phyloP scores from a whole-genome alignment of 78 protist genomes.

The Speleostelium caveatum region DNA sequence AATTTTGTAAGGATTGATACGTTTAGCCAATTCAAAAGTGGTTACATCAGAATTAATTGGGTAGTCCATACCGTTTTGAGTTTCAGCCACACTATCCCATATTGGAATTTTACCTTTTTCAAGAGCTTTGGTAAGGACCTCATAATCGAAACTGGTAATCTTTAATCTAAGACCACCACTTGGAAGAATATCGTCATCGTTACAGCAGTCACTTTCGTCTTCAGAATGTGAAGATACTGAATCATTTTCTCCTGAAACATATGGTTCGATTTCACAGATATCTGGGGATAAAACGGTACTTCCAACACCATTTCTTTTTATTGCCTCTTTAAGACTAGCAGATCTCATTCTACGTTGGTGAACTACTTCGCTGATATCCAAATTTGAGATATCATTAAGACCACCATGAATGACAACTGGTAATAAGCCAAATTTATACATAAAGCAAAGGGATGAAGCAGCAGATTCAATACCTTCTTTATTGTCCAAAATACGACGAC shows the following conservation, averaged over 20 bases:
- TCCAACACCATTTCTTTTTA: constrained; percentile 72
- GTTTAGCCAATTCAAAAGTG: constrained; percentile 70
- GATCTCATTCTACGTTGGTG: constrained; percentile 41
- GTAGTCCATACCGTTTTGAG: constrained; percentile 30
- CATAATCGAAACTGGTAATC: constrained; percentile 50
- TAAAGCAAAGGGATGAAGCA: constrained; percentile 38
- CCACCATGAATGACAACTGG: constrained; percentile 75
- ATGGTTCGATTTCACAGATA: constrained; percentile 62
- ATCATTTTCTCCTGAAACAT: background rate
- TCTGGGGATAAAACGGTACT: constrained; percentile 32
- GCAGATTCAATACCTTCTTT: constrained; percentile 55
- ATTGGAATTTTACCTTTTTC: constrained; percentile 71
- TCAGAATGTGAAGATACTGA: background rate
- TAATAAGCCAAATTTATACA: constrained; percentile 55
- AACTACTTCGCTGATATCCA: constrained; percentile 27
- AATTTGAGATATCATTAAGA: constrained; percentile 43
- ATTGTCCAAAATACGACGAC: constrained; percentile 42
- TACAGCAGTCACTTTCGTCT: background rate
- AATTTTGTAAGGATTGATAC: constrained; percentile 59
- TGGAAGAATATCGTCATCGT: constrained; percentile 36
- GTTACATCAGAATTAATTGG: constrained; percentile 68
- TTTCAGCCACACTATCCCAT: constrained; percentile 57
- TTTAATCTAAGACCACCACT: constrained; percentile 49
- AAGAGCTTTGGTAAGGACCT: constrained; percentile 24
- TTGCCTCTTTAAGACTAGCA: constrained; percentile 29